phyloP scores from a whole-genome alignment of 2,329 filamentous ascomycete genomes.

The Alternaria arborescens region DNA sequence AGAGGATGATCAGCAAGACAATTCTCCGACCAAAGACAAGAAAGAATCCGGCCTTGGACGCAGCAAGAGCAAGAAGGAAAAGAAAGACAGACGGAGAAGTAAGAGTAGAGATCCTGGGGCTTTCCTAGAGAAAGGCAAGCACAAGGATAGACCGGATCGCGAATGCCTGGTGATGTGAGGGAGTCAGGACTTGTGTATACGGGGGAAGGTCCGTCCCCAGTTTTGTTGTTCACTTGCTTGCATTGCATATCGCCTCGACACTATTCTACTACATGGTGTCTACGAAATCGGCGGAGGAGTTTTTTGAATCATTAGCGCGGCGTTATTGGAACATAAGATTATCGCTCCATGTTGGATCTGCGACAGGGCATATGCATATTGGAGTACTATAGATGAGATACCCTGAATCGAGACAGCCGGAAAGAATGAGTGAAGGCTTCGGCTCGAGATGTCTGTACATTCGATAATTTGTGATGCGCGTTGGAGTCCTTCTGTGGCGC shows the following conservation, averaged over 20 bases:
- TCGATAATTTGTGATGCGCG: background rate
- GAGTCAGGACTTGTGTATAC: constrained; percentile 12
- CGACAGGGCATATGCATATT: constrained; percentile 6
- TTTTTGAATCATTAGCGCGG: constrained; percentile 33
- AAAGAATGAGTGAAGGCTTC: background rate
- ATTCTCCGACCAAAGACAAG: constrained; percentile 34
- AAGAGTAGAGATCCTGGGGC: constrained; percentile 53
- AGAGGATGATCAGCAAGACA: constrained; percentile 23
- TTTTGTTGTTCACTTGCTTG: constrained; percentile 9
- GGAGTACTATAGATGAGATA: constrained; percentile 36
- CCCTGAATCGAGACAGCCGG: constrained; percentile 20
- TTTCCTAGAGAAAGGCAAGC: constrained; percentile 35
- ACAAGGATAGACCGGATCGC: constrained; percentile 50
- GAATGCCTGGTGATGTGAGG: constrained; percentile 58
- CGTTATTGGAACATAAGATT: constrained; percentile 26
- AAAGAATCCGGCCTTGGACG: constrained; percentile 29
- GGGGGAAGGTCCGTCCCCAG: background rate
- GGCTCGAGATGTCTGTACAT: background rate
- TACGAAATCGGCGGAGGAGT: constrained; percentile 8
- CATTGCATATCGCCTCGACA: constrained; percentile 2
- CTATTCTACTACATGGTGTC: background rate
- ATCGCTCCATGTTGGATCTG: background rate
- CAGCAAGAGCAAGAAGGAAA: constrained; percentile 45
- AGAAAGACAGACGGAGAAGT: constrained; percentile 47
- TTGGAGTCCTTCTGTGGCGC: background rate